A percentile compares a stretch with the other conserved stretches of the same genome.
Conservation (phyloP, 1,139 yeast genomes). For the Casaregolazyma suthepensis region DNA sequence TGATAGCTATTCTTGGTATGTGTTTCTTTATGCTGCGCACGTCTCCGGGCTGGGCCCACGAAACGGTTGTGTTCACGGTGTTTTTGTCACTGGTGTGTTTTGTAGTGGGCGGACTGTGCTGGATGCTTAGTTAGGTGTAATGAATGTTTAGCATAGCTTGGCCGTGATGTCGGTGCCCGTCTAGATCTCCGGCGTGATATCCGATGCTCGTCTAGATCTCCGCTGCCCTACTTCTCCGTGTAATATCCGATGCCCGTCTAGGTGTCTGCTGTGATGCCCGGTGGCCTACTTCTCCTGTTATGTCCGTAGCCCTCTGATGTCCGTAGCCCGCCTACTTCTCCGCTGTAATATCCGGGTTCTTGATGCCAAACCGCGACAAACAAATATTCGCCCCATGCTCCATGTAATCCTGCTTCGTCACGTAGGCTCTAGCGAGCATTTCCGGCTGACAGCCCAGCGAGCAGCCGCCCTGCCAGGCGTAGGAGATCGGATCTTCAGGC, state of each 20-base stretch:
- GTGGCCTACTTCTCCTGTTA: no score
- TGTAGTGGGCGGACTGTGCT: conserved; percentile 43
- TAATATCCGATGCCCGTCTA: no score
- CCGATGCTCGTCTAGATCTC: no score
- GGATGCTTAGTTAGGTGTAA: conserved; percentile 20
- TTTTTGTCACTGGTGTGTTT: conserved; percentile 39
- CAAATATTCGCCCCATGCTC: conserved; percentile 65
- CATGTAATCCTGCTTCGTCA: conserved; percentile 71
- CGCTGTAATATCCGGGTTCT: conserved; percentile 15
- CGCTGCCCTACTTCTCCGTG: no score
- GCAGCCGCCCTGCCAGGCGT: conserved; percentile 55
- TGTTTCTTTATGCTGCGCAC: conserved; percentile 39
- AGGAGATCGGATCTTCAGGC: conserved; percentile 39
- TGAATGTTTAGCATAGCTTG: not conserved
- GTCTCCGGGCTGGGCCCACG: conserved; percentile 38
- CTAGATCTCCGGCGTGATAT: no score
- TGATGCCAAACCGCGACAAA: conserved; percentile 21
- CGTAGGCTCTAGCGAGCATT: conserved; percentile 45
- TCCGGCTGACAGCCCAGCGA: conserved; percentile 47
- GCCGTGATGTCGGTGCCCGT: not conserved
- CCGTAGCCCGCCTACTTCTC: not conserved
- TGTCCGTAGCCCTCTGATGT: no score
- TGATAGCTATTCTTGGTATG: conserved; percentile 35
- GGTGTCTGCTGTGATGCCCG: no score
- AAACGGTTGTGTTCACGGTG: conserved; percentile 33